These are phyloP conservation scores for Colletotrichum graminicola DNA, from an alignment of 2,329 filamentous ascomycete species.

Conservation along the genomic window DNA sequence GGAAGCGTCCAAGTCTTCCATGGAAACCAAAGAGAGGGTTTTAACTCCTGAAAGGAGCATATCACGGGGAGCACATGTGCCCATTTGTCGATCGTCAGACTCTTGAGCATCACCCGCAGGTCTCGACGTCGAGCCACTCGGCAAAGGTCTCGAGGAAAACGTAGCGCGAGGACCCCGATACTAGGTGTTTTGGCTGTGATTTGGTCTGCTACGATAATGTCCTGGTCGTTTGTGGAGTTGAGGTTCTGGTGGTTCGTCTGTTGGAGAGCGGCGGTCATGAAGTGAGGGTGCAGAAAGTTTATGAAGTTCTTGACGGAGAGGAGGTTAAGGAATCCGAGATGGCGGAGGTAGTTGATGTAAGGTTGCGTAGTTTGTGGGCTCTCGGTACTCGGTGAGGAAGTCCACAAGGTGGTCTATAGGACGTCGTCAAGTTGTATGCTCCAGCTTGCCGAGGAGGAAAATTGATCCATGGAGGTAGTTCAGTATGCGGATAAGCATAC, in stretches of 20 bases:
- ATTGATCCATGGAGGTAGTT: neutral
- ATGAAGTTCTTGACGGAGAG: neutral
- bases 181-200: neutral
- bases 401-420: neutral
- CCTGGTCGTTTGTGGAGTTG: neutral
- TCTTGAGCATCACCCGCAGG: neutral
- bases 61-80: neutral
- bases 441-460: neutral
- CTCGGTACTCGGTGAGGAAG: neutral
- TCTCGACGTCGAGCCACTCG: neutral
- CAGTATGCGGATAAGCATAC: neutral
- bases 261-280: neutral
- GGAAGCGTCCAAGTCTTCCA: neutral
- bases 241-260: neutral
- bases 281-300: neutral
- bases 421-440: neutral
- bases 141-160: neutral
- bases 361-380: neutral
- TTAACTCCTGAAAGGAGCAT: neutral
- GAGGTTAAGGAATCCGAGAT: neutral
- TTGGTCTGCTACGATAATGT: neutral
- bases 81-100: constrained; percentile 14
- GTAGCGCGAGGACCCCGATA: neutral
- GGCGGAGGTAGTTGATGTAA: neutral
- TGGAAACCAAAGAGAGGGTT: neutral